A percentile compares a stretch with the other conserved stretches of the same genome.
Conservation (phyloP, 495 filamentous ascomycete species). For the Hypoxylon intermedium region DNA sequence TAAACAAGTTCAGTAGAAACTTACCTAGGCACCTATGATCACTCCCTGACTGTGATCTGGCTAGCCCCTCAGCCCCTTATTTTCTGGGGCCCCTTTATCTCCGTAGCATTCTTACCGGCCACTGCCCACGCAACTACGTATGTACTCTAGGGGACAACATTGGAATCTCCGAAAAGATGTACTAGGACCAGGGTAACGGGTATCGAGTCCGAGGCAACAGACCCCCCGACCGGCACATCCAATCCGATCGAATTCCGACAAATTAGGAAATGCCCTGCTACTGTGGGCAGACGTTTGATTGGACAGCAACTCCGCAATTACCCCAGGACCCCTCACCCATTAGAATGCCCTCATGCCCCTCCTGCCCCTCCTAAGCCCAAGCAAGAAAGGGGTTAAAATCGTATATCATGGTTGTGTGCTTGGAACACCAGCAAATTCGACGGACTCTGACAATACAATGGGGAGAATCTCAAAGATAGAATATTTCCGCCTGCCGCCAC, state of each 20-base stretch:
- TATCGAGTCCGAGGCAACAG: slow-evolving; percentile 3
- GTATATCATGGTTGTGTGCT: no score
- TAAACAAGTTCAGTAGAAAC: no score
- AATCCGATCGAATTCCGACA: slow-evolving; percentile 14
- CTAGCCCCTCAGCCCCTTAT: no score
- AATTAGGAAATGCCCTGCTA: slow-evolving; percentile 6
- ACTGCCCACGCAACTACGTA: no score
- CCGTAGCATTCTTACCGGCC: no score
- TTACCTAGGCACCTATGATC: no score
- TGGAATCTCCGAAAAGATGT: no score
- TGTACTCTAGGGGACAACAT: no score
- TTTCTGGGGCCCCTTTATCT: no score
- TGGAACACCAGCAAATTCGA: not conserved
- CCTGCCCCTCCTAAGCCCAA: not conserved
- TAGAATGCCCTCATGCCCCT: not conserved
- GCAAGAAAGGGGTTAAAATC: no score
- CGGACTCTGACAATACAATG: slow-evolving; percentile 51
- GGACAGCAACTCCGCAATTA: slow-evolving; percentile 3
- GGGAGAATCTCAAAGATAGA: slow-evolving; percentile 72
- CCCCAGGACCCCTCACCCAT: slow-evolving; percentile 3
- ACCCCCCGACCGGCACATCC: not conserved
- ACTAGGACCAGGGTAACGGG: no score
- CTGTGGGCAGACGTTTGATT: slow-evolving; percentile 19
- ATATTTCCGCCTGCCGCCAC: slow-evolving; percentile 75
- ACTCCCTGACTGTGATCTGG: no score